A percentile compares a stretch with the other conserved stretches of the same genome.
These are phyloP conservation scores for Plasmodium vivax DNA, from an alignment of 169 alveolate species.

Conservation along the genomic window DNA sequence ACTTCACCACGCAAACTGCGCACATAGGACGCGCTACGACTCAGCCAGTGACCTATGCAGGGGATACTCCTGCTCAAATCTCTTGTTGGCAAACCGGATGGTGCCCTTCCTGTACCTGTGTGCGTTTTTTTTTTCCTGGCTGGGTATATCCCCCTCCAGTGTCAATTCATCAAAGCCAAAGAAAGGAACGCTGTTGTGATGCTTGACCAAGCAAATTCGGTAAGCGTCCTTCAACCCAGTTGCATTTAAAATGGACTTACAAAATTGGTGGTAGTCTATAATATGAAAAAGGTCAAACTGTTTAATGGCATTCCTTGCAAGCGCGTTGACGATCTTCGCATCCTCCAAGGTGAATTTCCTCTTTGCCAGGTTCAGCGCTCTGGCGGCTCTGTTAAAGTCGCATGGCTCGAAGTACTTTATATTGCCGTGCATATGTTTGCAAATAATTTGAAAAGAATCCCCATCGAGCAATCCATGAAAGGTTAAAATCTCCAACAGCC, in stretches of 20 bases:
- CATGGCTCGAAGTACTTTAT: slow-evolving; percentile 84
- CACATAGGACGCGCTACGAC: neutral
- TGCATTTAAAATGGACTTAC: slow-evolving; percentile 6
- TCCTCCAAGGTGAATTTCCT: slow-evolving; percentile 30
- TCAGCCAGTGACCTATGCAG: slow-evolving; percentile 22
- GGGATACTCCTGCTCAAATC: slow-evolving; percentile 44
- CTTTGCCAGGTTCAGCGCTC: slow-evolving; percentile 77
- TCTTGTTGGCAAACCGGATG: slow-evolving; percentile 56
- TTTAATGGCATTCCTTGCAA: slow-evolving; percentile 75
- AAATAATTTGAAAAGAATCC: slow-evolving; percentile 78
- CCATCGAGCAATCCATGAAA: slow-evolving; percentile 55
- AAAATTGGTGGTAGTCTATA: slow-evolving; percentile 80
- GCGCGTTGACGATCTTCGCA: slow-evolving; percentile 75
- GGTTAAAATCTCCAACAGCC: slow-evolving; percentile 76
- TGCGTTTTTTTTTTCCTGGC: neutral
- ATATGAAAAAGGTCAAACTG: slow-evolving; percentile 76
- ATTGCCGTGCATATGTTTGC: slow-evolving; percentile 79
- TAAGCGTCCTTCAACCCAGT: slow-evolving; percentile 36
- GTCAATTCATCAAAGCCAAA: slow-evolving; percentile 48
- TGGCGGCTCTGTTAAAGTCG: slow-evolving; percentile 80
- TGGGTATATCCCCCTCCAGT: neutral
- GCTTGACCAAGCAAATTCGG: slow-evolving; percentile 18
- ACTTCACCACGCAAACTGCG: neutral
- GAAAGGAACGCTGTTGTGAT: slow-evolving; percentile 70
- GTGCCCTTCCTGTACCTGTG: slow-evolving; percentile 50